Base-by-base conservation (phyloP, 805 yeast genomes). In the Sugiyamaella smithiae region DNA sequence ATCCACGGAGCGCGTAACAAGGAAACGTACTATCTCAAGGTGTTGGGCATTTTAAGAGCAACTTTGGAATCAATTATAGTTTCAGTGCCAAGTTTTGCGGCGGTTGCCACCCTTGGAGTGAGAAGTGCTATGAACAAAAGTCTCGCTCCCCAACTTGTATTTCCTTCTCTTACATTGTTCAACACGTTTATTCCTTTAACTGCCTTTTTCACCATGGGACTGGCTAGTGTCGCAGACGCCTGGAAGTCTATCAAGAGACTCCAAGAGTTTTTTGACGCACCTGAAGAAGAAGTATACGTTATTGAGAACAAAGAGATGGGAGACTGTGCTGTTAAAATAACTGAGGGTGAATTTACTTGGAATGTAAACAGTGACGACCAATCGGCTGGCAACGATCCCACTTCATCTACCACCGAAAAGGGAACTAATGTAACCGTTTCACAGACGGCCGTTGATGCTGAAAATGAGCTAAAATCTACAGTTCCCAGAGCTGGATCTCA, bases 241-340 rank as follows among this genome's bases (percentile, higher is more conserved):
- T 88, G 85, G 67, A 96, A 90, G 19, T 88, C 97, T 1, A 66
- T 90, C 46, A 90, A 86, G 63, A 85, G 99, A 76, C 82, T 91
- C 46, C 77, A 76, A 53, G 82, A 79, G 19, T 91, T 89, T 63
- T 75, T 91, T 63, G 72, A 75, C 42, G 69, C 74, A 24, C 71
- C 71, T 16, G 73, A 74, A 55, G 63, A 62, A 36, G 64, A 61
- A 1, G 56, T 60, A 12, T 60, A 61, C 3, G 64, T 68, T 6
- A 32, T 40, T 4, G 52, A 52, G 11, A 47, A 57, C 20, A 54
- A 47, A 2, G 52, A 43, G 2, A 59, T 63, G 11, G 69, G 69
- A 4, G 58, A 63, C 28, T 55, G 70, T 14, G 82, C 87, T 0
- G 64, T 86, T 31, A 63, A 65, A 20, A 69, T 85, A 5, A 57